Base-by-base conservation (phyloP, 2,329 filamentous ascomycete genomes). In the Xylariomycetidae sp. region DNA sequence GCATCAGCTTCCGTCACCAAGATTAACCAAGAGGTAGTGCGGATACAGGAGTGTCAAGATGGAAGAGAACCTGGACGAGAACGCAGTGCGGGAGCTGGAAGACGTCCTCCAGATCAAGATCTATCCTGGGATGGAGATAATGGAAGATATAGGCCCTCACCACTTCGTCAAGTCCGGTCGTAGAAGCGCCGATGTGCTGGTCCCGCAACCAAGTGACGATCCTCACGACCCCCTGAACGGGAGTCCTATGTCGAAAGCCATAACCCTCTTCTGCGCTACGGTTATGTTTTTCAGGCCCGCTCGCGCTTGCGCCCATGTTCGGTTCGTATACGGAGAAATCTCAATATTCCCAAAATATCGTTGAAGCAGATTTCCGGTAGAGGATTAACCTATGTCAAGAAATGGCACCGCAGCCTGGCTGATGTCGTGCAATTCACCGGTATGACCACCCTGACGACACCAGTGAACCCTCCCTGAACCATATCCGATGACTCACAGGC, bases 101-200 rank as follows among this genome's bases (percentile, higher is more conserved):
- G 39, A 49, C 18, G 46, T 49, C 19, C 44, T 55, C 10, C 37
- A 48, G 32, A 61, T 44, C 32, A 54, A 48, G 33, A 58, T 60
- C 45, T 58, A 58, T 34, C 52, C 54, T 5, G 58, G 56, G 12
- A 50, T 52, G 4, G 60, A 64, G 50, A 57, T 63, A 35, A 64
- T 64, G 61, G 52, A 47, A 23, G 59, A 82, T 61, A 67, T 80
- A 23, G 75, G 74, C 14, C 60, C 61, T 1, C 74, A 79, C 54
- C 76, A 80, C 53, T 82, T 82, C 47, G 74, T 81, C 48, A 81
- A 79, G 47, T 61, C 64, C 15, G 52, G 54, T 14, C 48, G 50
- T 17, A 55, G 57, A 15, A 39, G 63, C 20, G 67, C 70, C 2
- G 32, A 64, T 15, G 39, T 53, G 12, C 42, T 53, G 20, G 43